phyloP scores from a whole-genome alignment of 108 stramenopile species.

The Skeletonema potamos region DNA sequence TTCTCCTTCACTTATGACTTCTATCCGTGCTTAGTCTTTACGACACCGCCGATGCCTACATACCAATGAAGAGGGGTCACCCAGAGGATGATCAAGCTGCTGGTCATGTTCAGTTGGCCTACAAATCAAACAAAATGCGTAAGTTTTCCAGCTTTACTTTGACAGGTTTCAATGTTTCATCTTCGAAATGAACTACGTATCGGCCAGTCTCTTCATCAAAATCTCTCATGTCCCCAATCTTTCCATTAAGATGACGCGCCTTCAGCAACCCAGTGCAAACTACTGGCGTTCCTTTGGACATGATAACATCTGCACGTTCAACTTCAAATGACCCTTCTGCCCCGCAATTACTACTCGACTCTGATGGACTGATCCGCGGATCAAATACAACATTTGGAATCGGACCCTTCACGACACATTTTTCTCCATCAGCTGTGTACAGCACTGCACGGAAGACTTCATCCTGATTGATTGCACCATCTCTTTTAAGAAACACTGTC shows the following conservation, averaged over 20 bases:
- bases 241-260: background rate
- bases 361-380: background rate
- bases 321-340: background rate
- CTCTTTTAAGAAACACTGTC: background rate
- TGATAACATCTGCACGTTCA: background rate
- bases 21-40: too few relatives aligned
- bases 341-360: background rate
- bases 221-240: background rate
- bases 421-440: background rate
- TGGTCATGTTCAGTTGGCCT: too few relatives aligned
- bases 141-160: background rate
- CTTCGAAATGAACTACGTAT: background rate
- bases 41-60: too few relatives aligned
- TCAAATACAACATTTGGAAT: background rate
- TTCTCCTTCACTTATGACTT: too few relatives aligned
- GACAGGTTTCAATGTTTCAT: background rate
- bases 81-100: too few relatives aligned
- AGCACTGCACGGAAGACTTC: background rate
- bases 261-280: background rate
- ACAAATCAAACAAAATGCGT: slow-evolving; percentile 1
- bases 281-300: background rate
- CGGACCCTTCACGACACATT: background rate
- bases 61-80: too few relatives aligned
- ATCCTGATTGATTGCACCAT: background rate
- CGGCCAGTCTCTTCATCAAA: background rate